Percentiles rank a stretch among this genome's conserved stretches.
Evolutionary conservation across 2,329 filamentous ascomycete genomes (phyloP).

Genomic region (Diaporthe sp.): DNA sequence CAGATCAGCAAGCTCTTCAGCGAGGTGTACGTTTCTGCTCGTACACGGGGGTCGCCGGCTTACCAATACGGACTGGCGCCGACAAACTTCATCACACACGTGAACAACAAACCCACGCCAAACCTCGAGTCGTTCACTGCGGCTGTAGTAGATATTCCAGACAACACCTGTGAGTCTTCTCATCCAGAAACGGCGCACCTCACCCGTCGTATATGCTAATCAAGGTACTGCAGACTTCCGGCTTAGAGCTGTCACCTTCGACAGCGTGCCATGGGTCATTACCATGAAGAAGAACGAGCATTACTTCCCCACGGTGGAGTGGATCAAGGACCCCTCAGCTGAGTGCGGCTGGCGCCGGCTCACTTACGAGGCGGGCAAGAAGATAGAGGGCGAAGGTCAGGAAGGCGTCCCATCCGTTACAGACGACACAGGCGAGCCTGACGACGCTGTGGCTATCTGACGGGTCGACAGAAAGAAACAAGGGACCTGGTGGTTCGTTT

Average conservation of each 20-base stretch:
- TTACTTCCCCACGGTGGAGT: conserved; percentile 83
- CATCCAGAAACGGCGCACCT: not conserved
- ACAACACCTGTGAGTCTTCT: conserved; percentile 85
- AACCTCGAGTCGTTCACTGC: conserved; percentile 85
- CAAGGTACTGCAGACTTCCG: conserved; percentile 80
- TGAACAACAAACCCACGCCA: conserved; percentile 89
- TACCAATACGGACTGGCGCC: conserved; percentile 94
- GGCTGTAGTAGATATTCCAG: conserved; percentile 88
- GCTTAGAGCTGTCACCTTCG: conserved; percentile 96
- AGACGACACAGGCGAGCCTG: conserved; percentile 40
- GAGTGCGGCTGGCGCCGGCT: conserved; percentile 41
- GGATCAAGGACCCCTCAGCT: conserved; percentile 63
- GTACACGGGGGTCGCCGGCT: conserved; percentile 84
- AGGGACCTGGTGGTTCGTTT: not conserved
- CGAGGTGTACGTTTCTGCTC: conserved; percentile 94
- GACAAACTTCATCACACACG: conserved; percentile 97
- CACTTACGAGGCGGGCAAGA: conserved; percentile 42
- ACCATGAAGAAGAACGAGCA: conserved; percentile 99
- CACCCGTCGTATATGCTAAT: conserved; percentile 41
- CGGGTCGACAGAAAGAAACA: not conserved
- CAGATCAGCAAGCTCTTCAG: conserved; percentile 97
- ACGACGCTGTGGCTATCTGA: conserved; percentile 35
- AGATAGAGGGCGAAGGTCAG: conserved; percentile 41
- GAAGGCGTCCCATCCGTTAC: conserved; percentile 39
- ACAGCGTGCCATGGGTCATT: conserved; percentile 98